Base-by-base conservation (phyloP, 352 stramenopile genomes). In the Phytophthora tubulina region DNA sequence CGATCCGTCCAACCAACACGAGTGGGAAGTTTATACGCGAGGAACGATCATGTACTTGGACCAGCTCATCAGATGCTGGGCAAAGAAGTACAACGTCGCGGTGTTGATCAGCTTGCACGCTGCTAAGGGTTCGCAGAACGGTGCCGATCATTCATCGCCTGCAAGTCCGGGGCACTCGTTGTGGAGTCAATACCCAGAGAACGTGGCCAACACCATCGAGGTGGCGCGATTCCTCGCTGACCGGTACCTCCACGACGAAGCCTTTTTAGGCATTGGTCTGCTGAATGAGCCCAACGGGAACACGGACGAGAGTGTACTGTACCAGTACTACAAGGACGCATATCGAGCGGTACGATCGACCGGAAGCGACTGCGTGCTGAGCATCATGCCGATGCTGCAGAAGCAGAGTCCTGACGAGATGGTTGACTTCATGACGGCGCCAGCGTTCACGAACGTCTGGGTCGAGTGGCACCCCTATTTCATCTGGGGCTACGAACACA, bases 401-500 rank as follows among this genome's bases (percentile, higher is more conserved):
- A 78, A 90, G 27, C 87, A 94, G n/a, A 81, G 42, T 9, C 81
- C 85, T 0, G 77, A 85, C 49, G 68, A 79, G 32, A 84, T 93
- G 76, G 75, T 78, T 2, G 84, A 72, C 15, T 79, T 96, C 42
- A 81, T 94, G 75, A 45, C 74, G 49, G 73, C 73, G 6, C 79
- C 80, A 0, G 59, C 72, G 33, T 90, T 82, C 60, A 82, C 54
- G 17, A 96, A 96, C 58, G 83, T 96, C 13, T 96, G 89, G 86
- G 75, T 92, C 63, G 88, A 95, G 54, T 95, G 85, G 85, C 88
- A 93, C 39, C 83, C 75, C 36, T 95, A 95, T 72, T 93, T 93
- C 50, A 74, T 95, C 31, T 95, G 85, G 89, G 87, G 89, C 49
- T 94, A 84, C 59, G 83, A 94, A 56, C 57, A 89, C 21, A 75